Evolutionary conservation across 176 grass and related monocot genomes (phyloP).

Genomic region (Avena sativa): DNA sequence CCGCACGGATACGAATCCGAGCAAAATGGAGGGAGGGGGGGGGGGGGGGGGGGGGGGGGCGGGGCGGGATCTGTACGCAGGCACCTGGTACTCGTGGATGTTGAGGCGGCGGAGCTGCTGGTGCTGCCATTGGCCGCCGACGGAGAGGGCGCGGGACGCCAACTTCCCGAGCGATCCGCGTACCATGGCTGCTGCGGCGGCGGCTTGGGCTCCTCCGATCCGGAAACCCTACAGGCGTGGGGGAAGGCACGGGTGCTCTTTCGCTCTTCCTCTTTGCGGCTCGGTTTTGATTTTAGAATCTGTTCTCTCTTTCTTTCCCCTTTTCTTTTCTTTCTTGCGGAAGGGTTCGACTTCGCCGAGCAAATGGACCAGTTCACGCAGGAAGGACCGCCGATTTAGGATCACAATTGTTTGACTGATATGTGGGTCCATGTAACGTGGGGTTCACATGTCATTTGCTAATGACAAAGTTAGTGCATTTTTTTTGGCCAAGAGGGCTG

Average conservation of each 20-base stretch:
- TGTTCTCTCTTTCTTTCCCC: background rate
- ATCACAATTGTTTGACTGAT: background rate
- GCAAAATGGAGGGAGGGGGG: background rate
- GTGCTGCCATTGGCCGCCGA: constrained; percentile 92
- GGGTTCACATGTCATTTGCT: background rate
- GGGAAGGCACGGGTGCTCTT: constrained; percentile 28
- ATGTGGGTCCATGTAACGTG: background rate
- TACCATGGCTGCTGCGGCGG: constrained; percentile 66
- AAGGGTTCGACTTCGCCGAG: constrained; percentile 23
- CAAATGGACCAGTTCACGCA: background rate
- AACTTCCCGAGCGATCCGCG: constrained; percentile 77
- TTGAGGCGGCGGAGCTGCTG: constrained; percentile 99
- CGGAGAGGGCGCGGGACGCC: constrained; percentile 61
- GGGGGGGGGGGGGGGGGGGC: too few species aligned
- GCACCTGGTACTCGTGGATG: constrained; percentile 99
- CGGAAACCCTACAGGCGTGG: constrained; percentile 51
- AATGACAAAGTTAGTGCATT: background rate
- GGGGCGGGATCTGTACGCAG: constrained; percentile 5
- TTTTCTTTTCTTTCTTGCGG: constrained; percentile 46
- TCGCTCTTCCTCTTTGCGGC: constrained; percentile 28
- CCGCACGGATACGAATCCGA: background rate
- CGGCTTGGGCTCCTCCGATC: constrained; percentile 42
- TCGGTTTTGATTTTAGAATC: background rate
- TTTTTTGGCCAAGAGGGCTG: background rate
- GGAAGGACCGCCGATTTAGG: background rate